Percentiles rank a stretch among this genome's conserved stretches.
Conservation (phyloP, 805 yeast genomes). For the Millerozyma miso region DNA sequence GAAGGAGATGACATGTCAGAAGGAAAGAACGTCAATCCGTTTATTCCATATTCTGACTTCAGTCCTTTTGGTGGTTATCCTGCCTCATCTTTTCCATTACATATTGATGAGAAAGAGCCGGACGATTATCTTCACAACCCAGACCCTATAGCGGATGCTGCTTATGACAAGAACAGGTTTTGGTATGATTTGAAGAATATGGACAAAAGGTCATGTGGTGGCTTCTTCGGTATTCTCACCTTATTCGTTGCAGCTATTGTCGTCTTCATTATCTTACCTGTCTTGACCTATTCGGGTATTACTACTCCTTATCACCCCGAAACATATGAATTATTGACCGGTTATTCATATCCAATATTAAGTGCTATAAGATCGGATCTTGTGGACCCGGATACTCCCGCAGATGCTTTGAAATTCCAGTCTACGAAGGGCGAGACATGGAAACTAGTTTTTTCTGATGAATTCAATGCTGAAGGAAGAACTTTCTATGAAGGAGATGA, state of each 20-base stretch:
- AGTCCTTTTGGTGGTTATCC: conserved; percentile 99
- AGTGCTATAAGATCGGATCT: conserved; percentile 33
- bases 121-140: conserved; percentile 96
- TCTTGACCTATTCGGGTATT: conserved; percentile 75
- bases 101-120: conserved; percentile 87
- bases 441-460: conserved; percentile 38
- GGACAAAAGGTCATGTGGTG: conserved; percentile 60
- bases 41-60: conserved; percentile 53
- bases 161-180: conserved; percentile 68
- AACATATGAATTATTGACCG: conserved; percentile 44
- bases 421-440: conserved; percentile 19
- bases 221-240: conserved; percentile 53
- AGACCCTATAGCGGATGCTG: conserved; percentile 88
- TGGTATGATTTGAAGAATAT: conserved; percentile 57
- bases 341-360: conserved; percentile 33
- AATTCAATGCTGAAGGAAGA: conserved; percentile 40
- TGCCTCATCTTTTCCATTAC: conserved; percentile 79
- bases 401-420: conserved; percentile 19
- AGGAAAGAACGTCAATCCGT: conserved; percentile 22
- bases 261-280: conserved; percentile 77
- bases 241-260: conserved; percentile 58
- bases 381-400: conserved; percentile 41
- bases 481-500: conserved; percentile 43
- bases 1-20: conserved; percentile 16
- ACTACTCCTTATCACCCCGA: conserved; percentile 25